Conservation (phyloP, 805 yeast species). For the Metschnikowia amazonensis region DNA sequence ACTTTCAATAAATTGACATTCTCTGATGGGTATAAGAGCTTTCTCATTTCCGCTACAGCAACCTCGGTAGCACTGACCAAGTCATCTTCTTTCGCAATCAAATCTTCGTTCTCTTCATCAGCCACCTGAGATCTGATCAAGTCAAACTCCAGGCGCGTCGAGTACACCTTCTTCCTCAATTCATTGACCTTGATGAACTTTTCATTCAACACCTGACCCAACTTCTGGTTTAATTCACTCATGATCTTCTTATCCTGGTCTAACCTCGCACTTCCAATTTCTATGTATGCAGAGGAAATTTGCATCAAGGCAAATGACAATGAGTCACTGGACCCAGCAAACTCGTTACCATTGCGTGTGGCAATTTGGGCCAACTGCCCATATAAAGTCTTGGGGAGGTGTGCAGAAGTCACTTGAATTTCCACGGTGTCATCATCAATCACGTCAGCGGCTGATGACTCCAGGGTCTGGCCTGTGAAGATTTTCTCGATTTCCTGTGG, state of each 20-base stretch:
- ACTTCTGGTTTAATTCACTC: conserved; percentile 53
- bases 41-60: conserved; percentile 79
- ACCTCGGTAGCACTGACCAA: conserved; percentile 72
- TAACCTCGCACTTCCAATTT: conserved; percentile 63
- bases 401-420: conserved; percentile 30
- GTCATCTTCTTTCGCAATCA: conserved; percentile 67
- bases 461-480: conserved; percentile 33
- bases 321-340: conserved; percentile 44
- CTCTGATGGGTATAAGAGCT: conserved; percentile 63
- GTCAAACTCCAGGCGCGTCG: conserved; percentile 68
- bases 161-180: conserved; percentile 65
- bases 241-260: conserved; percentile 66
- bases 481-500: conserved; percentile 65
- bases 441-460: conserved; percentile 5
- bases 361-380: conserved; percentile 65
- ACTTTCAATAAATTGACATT: conserved; percentile 59
- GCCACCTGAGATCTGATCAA: conserved; percentile 53
- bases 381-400: conserved; percentile 66
- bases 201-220: conserved; percentile 49
- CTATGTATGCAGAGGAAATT: conserved; percentile 53
- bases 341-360: conserved; percentile 42
- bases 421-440: conserved; percentile 19
- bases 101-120: conserved; percentile 48
- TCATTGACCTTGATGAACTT: conserved; percentile 59
- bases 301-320: conserved; percentile 53